Evolutionary conservation across 805 yeast genomes (phyloP).

Genomic region (Candida glaebosa): DNA sequence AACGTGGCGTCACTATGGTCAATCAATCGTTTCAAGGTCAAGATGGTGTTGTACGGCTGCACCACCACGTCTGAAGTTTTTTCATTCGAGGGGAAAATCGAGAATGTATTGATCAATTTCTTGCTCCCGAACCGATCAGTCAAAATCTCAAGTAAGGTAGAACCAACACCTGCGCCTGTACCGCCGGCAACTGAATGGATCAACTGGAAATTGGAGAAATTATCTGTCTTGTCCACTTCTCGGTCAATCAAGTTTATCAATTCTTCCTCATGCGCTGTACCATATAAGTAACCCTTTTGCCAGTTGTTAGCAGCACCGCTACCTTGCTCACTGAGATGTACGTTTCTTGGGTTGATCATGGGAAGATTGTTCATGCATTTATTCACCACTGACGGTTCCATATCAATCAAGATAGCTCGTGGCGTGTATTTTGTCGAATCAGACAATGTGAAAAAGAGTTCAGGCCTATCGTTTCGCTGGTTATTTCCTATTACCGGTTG

Average conservation of each 20-base stretch:
- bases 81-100: conserved; percentile 80
- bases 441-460: conserved; percentile 74
- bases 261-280: conserved; percentile 64
- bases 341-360: conserved; percentile 79
- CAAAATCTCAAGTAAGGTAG: conserved; percentile 70
- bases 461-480: conserved; percentile 62
- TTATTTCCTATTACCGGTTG: conserved; percentile 4
- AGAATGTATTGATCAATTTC: conserved; percentile 78
- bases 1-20: conserved; percentile 82
- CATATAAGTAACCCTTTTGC: conserved; percentile 86
- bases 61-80: conserved; percentile 92
- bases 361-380: conserved; percentile 52
- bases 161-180: conserved; percentile 95
- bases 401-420: conserved; percentile 76
- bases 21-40: conserved; percentile 77
- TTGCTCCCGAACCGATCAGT: conserved; percentile 77
- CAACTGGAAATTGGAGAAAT: conserved; percentile 84
- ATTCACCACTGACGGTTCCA: conserved; percentile 85
- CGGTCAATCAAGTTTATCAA: conserved; percentile 80
- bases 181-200: conserved; percentile 98
- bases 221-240: conserved; percentile 87
- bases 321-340: conserved; percentile 76
- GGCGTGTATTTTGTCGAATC: conserved; percentile 83
- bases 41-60: conserved; percentile 88
- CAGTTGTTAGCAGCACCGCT: conserved; percentile 96